A percentile compares a stretch with the other conserved stretches of the same genome.
Conservation (phyloP, 2,329 filamentous ascomycete genomes). For the Neoascochyta sp. region DNA sequence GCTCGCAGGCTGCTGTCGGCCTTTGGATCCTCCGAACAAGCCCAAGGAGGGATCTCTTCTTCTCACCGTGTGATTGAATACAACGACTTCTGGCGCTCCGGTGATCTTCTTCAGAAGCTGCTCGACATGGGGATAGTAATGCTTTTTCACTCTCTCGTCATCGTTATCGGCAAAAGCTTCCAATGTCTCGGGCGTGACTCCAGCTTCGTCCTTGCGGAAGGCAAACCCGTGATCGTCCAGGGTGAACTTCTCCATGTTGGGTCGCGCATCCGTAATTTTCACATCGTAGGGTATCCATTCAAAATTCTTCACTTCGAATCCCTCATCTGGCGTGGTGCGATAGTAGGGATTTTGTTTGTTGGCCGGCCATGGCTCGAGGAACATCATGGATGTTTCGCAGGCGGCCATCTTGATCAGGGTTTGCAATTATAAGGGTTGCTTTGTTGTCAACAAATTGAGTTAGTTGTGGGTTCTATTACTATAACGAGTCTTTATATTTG, state of each 20-base stretch:
- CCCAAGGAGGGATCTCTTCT: conserved; percentile 2
- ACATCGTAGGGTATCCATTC: conserved; percentile 1
- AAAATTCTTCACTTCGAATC: conserved; percentile 3
- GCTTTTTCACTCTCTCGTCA: conserved; percentile 2
- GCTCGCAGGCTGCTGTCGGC: conserved; percentile 10
- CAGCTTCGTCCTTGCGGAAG: conserved; percentile 3
- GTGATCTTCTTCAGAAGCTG: conserved; percentile 7
- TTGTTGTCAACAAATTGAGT: too few relatives aligned
- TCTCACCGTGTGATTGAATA: conserved; percentile 12
- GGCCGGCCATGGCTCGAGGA: conserved; percentile 14
- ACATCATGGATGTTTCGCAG: conserved; percentile 4
- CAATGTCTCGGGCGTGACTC: conserved; percentile 2
- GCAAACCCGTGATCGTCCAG: conserved; percentile 14
- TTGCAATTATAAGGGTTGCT: too few relatives aligned
- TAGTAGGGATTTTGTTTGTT: conserved; percentile 6
- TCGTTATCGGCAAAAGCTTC: conserved; percentile 4
- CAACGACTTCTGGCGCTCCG: conserved; percentile 9
- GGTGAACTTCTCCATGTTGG: conserved; percentile 3
- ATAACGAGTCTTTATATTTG: too few relatives aligned
- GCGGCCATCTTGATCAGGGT: too few relatives aligned
- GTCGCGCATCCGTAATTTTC: conserved; percentile 3
- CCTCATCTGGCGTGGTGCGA: conserved; percentile 2
- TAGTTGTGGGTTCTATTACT: too few relatives aligned
- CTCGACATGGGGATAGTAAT: conserved; percentile 10
- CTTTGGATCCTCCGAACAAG: conserved; percentile 2